Conservation (phyloP, 208 protist species). For the Tritrichomonas musculus region DNA sequence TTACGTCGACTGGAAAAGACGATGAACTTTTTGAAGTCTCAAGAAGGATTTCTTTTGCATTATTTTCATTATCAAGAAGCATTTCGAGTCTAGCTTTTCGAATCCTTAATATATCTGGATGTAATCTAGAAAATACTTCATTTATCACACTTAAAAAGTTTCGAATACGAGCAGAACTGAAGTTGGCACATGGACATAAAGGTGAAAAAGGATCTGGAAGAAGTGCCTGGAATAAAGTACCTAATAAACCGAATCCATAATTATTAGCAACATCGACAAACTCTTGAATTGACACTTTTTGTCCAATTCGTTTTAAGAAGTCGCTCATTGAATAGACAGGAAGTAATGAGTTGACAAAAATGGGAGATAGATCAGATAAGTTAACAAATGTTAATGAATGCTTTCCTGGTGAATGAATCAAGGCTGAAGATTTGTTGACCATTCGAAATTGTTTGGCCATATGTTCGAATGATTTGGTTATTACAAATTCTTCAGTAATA, state of each 20-base stretch:
- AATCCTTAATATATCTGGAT: not conserved
- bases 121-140: not conserved
- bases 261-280: not conserved
- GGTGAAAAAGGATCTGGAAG: not conserved
- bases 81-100: not conserved
- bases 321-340: not conserved
- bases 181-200: not conserved
- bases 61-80: not conserved
- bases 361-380: not conserved
- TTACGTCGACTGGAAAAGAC: not conserved
- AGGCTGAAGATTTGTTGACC: no score
- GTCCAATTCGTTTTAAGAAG: not conserved
- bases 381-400: not conserved
- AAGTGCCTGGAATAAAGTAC: not conserved
- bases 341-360: not conserved
- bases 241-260: not conserved
- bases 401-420: no score
- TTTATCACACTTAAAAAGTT: not conserved
- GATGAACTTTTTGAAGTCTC: not conserved
- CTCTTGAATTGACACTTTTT: not conserved
- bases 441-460: no score
- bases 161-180: not conserved
- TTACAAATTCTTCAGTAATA: no score
- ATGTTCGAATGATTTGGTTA: no score
- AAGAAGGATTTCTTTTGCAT: not conserved